Percentiles rank a stretch among this genome's conserved stretches.
Evolutionary conservation across 164 flowering plant genomes (phyloP).

Genomic region (Santalum album): DNA sequence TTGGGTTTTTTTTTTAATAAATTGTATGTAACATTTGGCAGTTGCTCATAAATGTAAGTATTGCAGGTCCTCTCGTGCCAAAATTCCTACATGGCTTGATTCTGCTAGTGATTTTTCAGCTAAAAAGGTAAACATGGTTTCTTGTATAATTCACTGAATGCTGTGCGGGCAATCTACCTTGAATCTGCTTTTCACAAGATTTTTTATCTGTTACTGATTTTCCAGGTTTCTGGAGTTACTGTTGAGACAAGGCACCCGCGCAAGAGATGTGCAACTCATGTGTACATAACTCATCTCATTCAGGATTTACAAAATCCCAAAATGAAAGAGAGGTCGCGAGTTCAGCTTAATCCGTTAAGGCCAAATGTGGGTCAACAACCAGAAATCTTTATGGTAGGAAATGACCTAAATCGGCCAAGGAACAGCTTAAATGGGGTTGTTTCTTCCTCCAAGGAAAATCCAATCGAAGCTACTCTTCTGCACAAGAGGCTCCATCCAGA

Average conservation of each 20-base stretch:
- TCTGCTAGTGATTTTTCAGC: constrained; percentile 16
- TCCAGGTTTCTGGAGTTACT: constrained; percentile 25
- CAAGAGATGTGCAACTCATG: constrained; percentile 58
- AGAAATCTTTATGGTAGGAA: constrained; percentile 6
- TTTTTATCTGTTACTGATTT: constrained; percentile 4
- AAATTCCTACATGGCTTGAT: constrained; percentile 33
- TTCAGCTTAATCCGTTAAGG: constrained; percentile 12
- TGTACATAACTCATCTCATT: constrained; percentile 47
- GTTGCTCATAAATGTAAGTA: constrained; percentile 1
- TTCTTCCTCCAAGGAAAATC: constrained; percentile 11
- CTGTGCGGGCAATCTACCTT: not conserved
- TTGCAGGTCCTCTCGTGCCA: constrained; percentile 29
- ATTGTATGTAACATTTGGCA: not conserved
- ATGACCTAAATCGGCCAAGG: constrained; percentile 1
- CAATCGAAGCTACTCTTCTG: constrained; percentile 21
- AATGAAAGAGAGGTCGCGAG: constrained; percentile 10
- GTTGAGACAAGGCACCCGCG: constrained; percentile 17
- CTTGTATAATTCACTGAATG: not conserved
- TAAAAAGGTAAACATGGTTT: constrained; percentile 28
- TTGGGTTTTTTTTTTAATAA: not conserved
- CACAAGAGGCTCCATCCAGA: constrained; percentile 20
- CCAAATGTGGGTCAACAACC: constrained; percentile 20
- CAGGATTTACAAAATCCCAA: constrained; percentile 24
- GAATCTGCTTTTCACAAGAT: not conserved
- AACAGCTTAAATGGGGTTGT: constrained; percentile 10